Evolutionary conservation across 192 early-diverging fungal genomes (phyloP), one percentile per base, ranked within the genome.

Genomic region (Podila minutissima): DNA sequence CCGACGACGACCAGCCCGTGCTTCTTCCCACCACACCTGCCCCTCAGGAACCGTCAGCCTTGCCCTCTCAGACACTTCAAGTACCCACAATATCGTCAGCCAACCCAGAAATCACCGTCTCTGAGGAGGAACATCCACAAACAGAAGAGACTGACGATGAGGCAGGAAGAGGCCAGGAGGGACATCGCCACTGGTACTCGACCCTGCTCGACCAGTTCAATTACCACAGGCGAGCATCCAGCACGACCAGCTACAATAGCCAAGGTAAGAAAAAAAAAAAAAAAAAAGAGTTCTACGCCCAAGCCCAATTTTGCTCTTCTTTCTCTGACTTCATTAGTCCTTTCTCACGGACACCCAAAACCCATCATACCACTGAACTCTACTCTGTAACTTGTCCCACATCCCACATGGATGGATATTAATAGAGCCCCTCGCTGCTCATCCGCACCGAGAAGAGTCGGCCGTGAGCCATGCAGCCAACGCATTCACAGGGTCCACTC

Each of bases 391-490:
- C n/a, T 15, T 53, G 5, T 7, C 51, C 6, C 51, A 53, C 20
- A 53, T 53, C 22, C 2, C 17, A 8, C 51, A 28, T 24, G 9
- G 3, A n/a, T 22, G 26, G 55, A 17, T 61, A 29, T 63, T 63
- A 22, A 35, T 38, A n/a, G 20, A 63, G 17, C 33, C 62, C 31
- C 33, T 63, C 62, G 1, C 3, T 17, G n/a, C n/a, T 13, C 28
- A 33, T 17, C 74, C 63, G 3, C 74, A 46, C 41, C 60, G 59
- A 48, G 58, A 69, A 49, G 33, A 62, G 33, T 41, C 67, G 5
- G 70, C 75, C 17, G 37, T 64, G 4, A 64, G 62, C 50, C 75
- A 78, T 71, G 75, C 60, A 20, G 75, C 75, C 2, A 71, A 64
- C 20, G 69, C 69, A 12, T 78, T 78, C 38, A 58, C 69, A 11